phyloP scores from a whole-genome alignment of 1,139 yeast species.

The Geotrichum candidum region DNA sequence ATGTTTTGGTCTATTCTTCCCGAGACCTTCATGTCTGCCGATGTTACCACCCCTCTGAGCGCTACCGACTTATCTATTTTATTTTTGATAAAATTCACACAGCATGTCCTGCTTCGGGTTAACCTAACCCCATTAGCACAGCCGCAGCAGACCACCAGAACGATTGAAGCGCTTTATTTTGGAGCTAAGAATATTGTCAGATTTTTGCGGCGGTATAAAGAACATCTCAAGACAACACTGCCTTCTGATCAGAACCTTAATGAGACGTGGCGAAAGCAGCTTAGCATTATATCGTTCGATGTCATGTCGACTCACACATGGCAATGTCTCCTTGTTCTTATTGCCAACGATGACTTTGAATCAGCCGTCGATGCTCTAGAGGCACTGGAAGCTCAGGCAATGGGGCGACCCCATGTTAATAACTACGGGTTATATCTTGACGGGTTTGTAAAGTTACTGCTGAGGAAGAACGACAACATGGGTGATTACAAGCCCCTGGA shows the following conservation, averaged over 20 bases:
- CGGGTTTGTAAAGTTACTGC: slow-evolving; percentile 14
- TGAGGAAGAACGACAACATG: neutral
- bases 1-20: slow-evolving; percentile 18
- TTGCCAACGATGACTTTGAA: slow-evolving; percentile 20
- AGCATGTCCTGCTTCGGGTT: slow-evolving; percentile 13
- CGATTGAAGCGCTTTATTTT: slow-evolving; percentile 10
- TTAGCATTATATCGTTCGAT: slow-evolving; percentile 3
- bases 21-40: slow-evolving; percentile 6
- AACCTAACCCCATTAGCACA: slow-evolving; percentile 16
- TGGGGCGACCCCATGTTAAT: neutral
- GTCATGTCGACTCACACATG: slow-evolving; percentile 19
- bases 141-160: slow-evolving; percentile 6
- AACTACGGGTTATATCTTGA: slow-evolving; percentile 12
- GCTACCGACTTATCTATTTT: slow-evolving; percentile 5
- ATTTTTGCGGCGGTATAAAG: slow-evolving; percentile 4
- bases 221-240: neutral
- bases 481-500: slow-evolving; percentile 20
- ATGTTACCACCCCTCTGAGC: slow-evolving; percentile 4
- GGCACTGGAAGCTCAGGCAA: slow-evolving; percentile 1
- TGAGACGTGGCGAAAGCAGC: neutral
- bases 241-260: neutral
- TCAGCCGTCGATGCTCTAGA: neutral
- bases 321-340: slow-evolving; percentile 21
- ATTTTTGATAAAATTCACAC: slow-evolving; percentile 14
- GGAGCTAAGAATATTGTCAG: slow-evolving; percentile 12